These are phyloP conservation scores for Epichloe hybrida DNA, from an alignment of 2,329 filamentous ascomycete species.

Conservation along the genomic window DNA sequence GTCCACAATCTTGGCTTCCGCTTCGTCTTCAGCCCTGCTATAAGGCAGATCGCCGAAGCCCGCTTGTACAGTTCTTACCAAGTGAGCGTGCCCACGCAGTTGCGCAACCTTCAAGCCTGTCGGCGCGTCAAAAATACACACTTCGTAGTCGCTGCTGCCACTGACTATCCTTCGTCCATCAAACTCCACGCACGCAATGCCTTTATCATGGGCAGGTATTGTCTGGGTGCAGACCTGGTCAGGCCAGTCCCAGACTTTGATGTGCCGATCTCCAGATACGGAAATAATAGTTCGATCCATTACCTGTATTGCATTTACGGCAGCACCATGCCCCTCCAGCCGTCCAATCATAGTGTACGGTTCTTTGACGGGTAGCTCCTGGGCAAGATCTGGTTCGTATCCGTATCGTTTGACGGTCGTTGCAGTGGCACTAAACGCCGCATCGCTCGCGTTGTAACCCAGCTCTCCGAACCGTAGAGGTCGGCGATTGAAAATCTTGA, in stretches of 20 bases:
- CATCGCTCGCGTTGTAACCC: constrained; percentile 33
- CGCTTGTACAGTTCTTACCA: constrained; percentile 90
- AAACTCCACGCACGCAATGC: constrained; percentile 95
- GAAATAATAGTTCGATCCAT: constrained; percentile 78
- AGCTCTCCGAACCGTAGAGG: constrained; percentile 47
- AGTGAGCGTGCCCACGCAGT: constrained; percentile 63
- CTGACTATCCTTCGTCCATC: constrained; percentile 88
- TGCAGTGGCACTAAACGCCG: constrained; percentile 37
- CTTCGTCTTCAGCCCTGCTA: constrained; percentile 59
- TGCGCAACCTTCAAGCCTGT: constrained; percentile 84
- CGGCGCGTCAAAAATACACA: constrained; percentile 83
- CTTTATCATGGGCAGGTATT: constrained; percentile 78
- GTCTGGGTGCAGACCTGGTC: constrained; percentile 64
- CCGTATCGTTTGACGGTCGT: constrained; percentile 40
- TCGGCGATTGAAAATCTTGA: constrained; percentile 87
- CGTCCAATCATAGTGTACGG: constrained; percentile 67
- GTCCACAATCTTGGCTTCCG: constrained; percentile 61
- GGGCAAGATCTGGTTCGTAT: constrained; percentile 32
- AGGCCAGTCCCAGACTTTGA: constrained; percentile 90
- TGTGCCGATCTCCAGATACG: constrained; percentile 81
- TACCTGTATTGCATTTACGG: constrained; percentile 93
- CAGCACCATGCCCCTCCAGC: constrained; percentile 73
- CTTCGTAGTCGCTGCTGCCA: constrained; percentile 89
- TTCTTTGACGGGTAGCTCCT: constrained; percentile 38
- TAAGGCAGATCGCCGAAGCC: constrained; percentile 83